Conservation (phyloP, 768 basidiomycete species). For the Gautieria morchelliformis region DNA sequence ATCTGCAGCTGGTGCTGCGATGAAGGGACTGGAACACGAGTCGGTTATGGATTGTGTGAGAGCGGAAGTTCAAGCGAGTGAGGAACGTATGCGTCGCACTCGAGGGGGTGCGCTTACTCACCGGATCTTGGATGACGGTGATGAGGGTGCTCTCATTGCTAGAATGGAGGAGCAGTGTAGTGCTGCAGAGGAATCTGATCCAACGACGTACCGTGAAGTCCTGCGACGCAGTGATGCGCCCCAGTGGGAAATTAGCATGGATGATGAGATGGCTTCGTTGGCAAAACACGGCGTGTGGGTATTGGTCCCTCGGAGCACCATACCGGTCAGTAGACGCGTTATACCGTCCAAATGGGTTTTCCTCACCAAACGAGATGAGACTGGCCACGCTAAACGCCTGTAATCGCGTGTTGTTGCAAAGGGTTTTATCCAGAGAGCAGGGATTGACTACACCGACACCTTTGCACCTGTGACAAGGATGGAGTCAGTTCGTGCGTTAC, state of each 20-base stretch:
- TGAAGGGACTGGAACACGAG: conserved; percentile 3
- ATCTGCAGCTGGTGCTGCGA: conserved; percentile 9
- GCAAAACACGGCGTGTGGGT: background rate
- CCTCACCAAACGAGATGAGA: conserved; percentile 17
- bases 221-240: conserved; percentile 11
- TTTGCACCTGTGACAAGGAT: conserved; percentile 11
- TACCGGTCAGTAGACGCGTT: background rate
- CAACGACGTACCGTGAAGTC: conserved; percentile 15
- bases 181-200: conserved; percentile 15
- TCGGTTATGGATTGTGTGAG: background rate
- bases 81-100: background rate
- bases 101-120: conserved; percentile 9
- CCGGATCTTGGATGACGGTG: background rate
- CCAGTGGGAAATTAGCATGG: conserved; percentile 16
- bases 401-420: conserved; percentile 34
- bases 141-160: conserved; percentile 13
- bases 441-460: conserved; percentile 21
- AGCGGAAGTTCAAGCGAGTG: background rate
- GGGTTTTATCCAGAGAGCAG: conserved; percentile 32
- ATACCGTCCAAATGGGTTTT: conserved; percentile 21
- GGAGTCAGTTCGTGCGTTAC: conserved; percentile 21
- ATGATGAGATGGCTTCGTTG: conserved; percentile 15
- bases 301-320: no score
- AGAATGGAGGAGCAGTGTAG: background rate
- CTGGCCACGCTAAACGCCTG: conserved; percentile 17